Evolutionary conservation across 2,329 filamentous ascomycete species (phyloP).

Genomic region (Tolypocladium tropicale): DNA sequence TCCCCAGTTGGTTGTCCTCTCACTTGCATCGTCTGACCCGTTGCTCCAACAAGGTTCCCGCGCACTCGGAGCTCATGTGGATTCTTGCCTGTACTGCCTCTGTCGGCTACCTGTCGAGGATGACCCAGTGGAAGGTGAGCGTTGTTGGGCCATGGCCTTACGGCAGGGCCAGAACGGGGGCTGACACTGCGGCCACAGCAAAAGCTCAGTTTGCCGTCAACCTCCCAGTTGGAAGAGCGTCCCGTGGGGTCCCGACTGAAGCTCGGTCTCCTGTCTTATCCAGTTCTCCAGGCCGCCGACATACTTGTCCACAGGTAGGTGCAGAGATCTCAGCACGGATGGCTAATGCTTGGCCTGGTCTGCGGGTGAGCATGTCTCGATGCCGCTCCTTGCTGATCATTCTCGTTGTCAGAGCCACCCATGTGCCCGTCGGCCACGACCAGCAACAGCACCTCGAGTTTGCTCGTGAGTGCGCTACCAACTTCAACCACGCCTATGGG

Average conservation of each 20-base stretch:
- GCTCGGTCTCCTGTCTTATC: constrained; percentile 89
- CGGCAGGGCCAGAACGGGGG: too few relatives aligned
- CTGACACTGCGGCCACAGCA: constrained; percentile 38
- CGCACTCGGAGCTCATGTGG: constrained; percentile 92
- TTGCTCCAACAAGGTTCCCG: constrained; percentile 43
- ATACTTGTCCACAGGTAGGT: constrained; percentile 70
- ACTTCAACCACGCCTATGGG: constrained; percentile 72
- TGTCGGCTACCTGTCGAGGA: constrained; percentile 89
- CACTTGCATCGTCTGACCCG: background rate
- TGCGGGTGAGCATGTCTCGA: background rate
- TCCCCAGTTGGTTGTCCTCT: background rate
- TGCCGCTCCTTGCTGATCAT: background rate
- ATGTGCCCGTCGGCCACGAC: constrained; percentile 95
- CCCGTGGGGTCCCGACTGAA: constrained; percentile 55
- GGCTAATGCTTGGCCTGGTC: background rate
- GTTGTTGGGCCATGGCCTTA: background rate
- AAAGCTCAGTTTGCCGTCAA: constrained; percentile 57
- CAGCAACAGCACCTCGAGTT: constrained; percentile 93
- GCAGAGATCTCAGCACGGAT: background rate
- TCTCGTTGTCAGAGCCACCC: constrained; percentile 53
- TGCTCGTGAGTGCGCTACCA: constrained; percentile 71
- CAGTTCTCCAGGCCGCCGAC: constrained; percentile 90
- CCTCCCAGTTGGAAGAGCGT: constrained; percentile 47
- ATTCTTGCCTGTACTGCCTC: constrained; percentile 85
- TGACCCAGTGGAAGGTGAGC: constrained; percentile 95